A percentile compares a stretch with the other conserved stretches of the same genome.
phyloP scores from a whole-genome alignment of 169 alveolate species.

The Plasmodium berghei region DNA sequence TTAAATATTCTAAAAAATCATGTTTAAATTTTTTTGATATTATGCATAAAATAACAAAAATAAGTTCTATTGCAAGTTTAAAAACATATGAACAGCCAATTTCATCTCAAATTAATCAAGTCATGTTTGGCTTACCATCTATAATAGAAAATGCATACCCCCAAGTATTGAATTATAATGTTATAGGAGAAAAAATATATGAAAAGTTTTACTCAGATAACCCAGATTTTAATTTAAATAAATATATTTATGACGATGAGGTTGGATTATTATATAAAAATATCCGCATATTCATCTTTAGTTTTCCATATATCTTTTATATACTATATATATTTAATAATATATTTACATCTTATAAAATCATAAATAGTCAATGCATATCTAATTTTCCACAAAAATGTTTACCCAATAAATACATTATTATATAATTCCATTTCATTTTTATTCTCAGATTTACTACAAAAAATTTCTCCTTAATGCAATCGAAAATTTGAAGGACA shows the following conservation, averaged over 20 bases:
- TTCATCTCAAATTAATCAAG: slow-evolving; percentile 72
- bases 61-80: slow-evolving; percentile 59
- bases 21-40: slow-evolving; percentile 73
- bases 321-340: too few species aligned
- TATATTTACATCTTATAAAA: too few species aligned
- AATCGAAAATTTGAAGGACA: slow-evolving; percentile 60
- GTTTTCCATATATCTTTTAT: not conserved
- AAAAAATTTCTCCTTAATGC: slow-evolving; percentile 61
- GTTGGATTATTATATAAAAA: slow-evolving; percentile 4
- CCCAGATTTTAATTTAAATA: slow-evolving; percentile 20
- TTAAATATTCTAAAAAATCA: slow-evolving; percentile 58
- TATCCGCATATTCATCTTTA: not conserved
- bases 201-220: slow-evolving; percentile 9
- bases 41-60: slow-evolving; percentile 69
- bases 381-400: too few species aligned
- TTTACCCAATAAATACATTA: not conserved
- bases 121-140: slow-evolving; percentile 73
- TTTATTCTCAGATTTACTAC: slow-evolving; percentile 47
- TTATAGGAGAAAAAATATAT: slow-evolving; percentile 46
- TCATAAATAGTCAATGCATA: too few species aligned
- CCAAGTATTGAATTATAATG: slow-evolving; percentile 14
- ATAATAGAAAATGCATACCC: slow-evolving; percentile 53
- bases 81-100: slow-evolving; percentile 73
- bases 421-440: not conserved
- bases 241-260: slow-evolving; percentile 65